Conservation (phyloP, 192 early-diverging fungal genomes). For the Thoreauomyces humboldtii region DNA sequence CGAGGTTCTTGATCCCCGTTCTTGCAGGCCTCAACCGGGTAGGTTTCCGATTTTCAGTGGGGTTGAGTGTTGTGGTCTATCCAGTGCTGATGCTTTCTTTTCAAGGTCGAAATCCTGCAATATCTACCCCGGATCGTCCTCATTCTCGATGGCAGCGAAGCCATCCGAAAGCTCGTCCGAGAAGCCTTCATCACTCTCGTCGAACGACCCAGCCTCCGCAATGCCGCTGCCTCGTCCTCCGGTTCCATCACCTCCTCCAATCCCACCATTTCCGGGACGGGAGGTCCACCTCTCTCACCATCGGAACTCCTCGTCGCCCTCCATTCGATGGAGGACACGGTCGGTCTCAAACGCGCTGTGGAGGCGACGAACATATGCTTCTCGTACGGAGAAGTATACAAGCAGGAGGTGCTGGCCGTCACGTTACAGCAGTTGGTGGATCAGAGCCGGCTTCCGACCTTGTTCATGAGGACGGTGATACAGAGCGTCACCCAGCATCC, state of each 20-base stretch:
- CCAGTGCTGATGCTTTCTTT: neutral
- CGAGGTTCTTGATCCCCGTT: conserved; percentile 67
- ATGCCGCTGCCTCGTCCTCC: neutral
- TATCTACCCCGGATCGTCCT: conserved; percentile 61
- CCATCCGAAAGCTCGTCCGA: conserved; percentile 56
- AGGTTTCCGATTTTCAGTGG: conserved; percentile 1
- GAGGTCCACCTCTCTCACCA: conserved; percentile 49
- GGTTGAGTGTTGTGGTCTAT: neutral
- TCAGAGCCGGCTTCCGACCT: conserved; percentile 59
- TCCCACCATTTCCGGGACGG: conserved; percentile 2
- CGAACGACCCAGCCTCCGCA: conserved; percentile 23
- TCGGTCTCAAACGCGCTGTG: conserved; percentile 59
- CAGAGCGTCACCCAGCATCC: conserved; percentile 65
- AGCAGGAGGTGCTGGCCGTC: conserved; percentile 63
- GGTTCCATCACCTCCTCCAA: neutral
- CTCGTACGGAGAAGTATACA: conserved; percentile 62
- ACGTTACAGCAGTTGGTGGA: conserved; percentile 70
- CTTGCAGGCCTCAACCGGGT: conserved; percentile 63
- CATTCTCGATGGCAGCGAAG: conserved; percentile 64
- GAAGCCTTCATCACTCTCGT: conserved; percentile 61
- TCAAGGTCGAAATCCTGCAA: conserved; percentile 53
- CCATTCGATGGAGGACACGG: conserved; percentile 67
- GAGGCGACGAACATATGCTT: conserved; percentile 80
- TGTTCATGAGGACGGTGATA: conserved; percentile 78
- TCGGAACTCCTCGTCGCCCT: conserved; percentile 67